A percentile compares a stretch with the other conserved stretches of the same genome.
These are phyloP conservation scores for Gloeopeniophorella convolvens DNA, from an alignment of 768 basidiomycete species.

Conservation along the genomic window DNA sequence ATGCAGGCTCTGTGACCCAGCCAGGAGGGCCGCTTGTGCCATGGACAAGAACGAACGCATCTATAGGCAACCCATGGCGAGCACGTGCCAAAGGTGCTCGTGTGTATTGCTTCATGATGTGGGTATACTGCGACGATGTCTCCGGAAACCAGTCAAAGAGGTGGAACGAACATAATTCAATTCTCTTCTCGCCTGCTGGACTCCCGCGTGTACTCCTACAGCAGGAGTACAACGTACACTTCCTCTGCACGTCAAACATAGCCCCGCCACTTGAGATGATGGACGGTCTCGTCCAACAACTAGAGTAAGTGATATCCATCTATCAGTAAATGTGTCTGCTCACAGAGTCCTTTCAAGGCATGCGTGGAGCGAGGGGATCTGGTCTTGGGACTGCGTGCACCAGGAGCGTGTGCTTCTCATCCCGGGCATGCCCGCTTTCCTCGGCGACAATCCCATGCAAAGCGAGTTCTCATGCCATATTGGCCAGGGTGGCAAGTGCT, in stretches of 20 bases:
- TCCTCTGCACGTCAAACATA: constrained; percentile 35
- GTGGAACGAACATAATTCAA: constrained; percentile 41
- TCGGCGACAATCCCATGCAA: constrained; percentile 43
- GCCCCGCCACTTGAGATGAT: constrained; percentile 40
- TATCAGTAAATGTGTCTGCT: neutral
- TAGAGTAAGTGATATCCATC: constrained; percentile 26
- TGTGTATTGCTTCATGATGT: constrained; percentile 30
- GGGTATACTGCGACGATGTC: constrained; percentile 40
- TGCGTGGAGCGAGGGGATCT: constrained; percentile 29
- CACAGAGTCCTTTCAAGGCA: constrained; percentile 14
- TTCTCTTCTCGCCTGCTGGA: constrained; percentile 34
- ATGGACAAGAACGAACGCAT: neutral
- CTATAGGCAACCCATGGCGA: neutral
- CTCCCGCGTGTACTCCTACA: constrained; percentile 28
- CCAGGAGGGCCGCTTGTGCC: neutral
- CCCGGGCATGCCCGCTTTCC: constrained; percentile 15
- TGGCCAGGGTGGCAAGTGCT: constrained; percentile 32
- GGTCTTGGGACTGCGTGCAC: constrained; percentile 32
- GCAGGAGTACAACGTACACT: no score
- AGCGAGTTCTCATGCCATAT: constrained; percentile 41
- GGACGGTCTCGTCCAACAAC: constrained; percentile 24
- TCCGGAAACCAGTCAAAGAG: constrained; percentile 42
- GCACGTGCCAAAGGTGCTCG: constrained; percentile 1
- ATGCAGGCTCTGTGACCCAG: neutral
- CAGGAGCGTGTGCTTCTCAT: constrained; percentile 16